Percentiles rank a stretch among this genome's conserved stretches.
Evolutionary conservation across 108 stramenopile genomes (phyloP).

Genomic region (Cyclostephanos tholiformis): DNA sequence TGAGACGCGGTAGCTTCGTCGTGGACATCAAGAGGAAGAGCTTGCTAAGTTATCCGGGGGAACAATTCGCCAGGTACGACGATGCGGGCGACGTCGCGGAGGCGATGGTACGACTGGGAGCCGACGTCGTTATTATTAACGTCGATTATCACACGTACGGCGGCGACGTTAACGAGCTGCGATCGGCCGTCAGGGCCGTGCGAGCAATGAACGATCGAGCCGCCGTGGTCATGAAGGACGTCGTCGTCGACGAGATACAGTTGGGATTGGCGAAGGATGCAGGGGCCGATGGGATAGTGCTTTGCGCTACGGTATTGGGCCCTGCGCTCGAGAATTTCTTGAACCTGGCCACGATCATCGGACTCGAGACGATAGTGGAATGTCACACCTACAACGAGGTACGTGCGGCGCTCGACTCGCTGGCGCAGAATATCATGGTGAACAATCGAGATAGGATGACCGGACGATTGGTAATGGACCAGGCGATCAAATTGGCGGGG

Average conservation of each 20-base stretch:
- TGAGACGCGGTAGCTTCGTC: slow-evolving; percentile 82
- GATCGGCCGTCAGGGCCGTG: slow-evolving; percentile 75
- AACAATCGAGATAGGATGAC: slow-evolving; percentile 82
- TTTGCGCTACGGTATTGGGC: slow-evolving; percentile 83
- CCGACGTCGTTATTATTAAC: slow-evolving; percentile 88
- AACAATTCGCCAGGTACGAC: slow-evolving; percentile 81
- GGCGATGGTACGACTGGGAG: slow-evolving; percentile 89
- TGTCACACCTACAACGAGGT: slow-evolving; percentile 90
- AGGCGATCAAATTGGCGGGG: slow-evolving; percentile 83
- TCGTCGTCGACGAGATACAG: slow-evolving; percentile 91
- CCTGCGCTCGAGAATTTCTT: slow-evolving; percentile 84
- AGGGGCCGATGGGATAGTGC: slow-evolving; percentile 82
- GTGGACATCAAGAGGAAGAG: slow-evolving; percentile 86
- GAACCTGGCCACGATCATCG: slow-evolving; percentile 84
- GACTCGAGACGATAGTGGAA: slow-evolving; percentile 89
- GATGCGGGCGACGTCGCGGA: slow-evolving; percentile 87
- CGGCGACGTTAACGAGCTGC: slow-evolving; percentile 80
- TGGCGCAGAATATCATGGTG: slow-evolving; percentile 86
- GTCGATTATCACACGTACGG: slow-evolving; percentile 87
- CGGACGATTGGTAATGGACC: slow-evolving; percentile 66
- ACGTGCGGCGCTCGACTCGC: slow-evolving; percentile 72
- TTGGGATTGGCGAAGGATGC: slow-evolving; percentile 89
- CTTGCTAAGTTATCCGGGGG: slow-evolving; percentile 69
- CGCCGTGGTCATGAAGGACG: slow-evolving; percentile 91
- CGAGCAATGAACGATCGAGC: slow-evolving; percentile 64